phyloP scores from a whole-genome alignment of 257 asterid genomes.

The Plantago elongata region DNA sequence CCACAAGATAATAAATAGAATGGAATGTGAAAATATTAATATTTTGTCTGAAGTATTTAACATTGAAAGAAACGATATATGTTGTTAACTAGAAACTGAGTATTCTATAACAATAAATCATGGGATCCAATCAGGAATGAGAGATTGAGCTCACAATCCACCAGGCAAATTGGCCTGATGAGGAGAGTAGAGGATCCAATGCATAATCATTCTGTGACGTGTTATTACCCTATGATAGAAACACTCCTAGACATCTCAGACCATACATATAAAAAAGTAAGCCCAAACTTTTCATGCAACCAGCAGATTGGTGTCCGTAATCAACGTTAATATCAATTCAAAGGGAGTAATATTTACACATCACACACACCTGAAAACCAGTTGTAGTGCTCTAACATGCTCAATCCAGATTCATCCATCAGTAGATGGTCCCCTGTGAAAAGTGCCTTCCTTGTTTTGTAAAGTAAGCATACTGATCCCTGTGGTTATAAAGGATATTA shows the following conservation, averaged over 20 bases:
- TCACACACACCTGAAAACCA: slow-evolving; percentile 46
- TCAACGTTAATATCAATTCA: background rate
- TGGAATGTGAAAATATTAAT: background rate
- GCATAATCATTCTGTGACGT: background rate
- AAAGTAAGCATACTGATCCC: slow-evolving; percentile 67
- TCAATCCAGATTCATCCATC: slow-evolving; percentile 45
- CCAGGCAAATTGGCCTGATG: background rate
- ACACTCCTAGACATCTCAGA: background rate
- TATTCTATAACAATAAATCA: too few relatives aligned
- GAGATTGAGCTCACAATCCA: background rate
- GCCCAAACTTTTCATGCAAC: background rate
- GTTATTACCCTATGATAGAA: background rate
- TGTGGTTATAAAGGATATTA: slow-evolving; percentile 28
- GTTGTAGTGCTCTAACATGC: slow-evolving; percentile 45
- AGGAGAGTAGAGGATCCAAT: background rate
- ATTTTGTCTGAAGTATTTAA: too few relatives aligned
- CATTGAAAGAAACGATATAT: too few relatives aligned
- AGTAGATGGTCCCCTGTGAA: slow-evolving; percentile 67
- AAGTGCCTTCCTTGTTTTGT: slow-evolving; percentile 46
- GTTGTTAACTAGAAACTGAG: too few relatives aligned
- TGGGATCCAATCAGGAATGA: background rate
- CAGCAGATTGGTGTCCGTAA: background rate
- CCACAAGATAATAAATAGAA: background rate
- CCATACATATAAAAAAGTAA: background rate
- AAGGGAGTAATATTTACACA: background rate